Conservation (phyloP, 768 basidiomycete species). For the Auriscalpium orientale region DNA sequence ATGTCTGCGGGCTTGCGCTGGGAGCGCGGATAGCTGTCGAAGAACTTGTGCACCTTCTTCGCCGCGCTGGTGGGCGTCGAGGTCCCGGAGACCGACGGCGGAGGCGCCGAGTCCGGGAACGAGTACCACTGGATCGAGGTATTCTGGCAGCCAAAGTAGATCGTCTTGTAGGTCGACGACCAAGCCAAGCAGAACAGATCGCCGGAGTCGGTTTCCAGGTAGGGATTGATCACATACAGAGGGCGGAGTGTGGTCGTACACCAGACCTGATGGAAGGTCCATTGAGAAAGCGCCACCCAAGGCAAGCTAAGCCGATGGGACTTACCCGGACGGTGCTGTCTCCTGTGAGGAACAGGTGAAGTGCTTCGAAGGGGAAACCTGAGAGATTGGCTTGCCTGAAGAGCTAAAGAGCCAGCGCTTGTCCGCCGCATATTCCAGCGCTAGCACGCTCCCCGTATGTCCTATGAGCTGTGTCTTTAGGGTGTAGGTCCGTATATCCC, state of each 20-base stretch:
- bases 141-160: slow-evolving; percentile 89
- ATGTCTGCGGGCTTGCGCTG: slow-evolving; percentile 63
- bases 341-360: slow-evolving; percentile 35
- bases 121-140: slow-evolving; percentile 88
- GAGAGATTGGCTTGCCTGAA: slow-evolving; percentile 48
- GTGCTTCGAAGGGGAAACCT: neutral
- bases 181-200: slow-evolving; percentile 84
- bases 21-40: slow-evolving; percentile 79
- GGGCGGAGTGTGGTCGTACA: slow-evolving; percentile 58
- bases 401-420: slow-evolving; percentile 86
- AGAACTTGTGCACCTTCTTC: slow-evolving; percentile 75
- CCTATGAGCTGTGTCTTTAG: slow-evolving; percentile 65
- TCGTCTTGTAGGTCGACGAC: slow-evolving; percentile 56
- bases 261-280: slow-evolving; percentile 60
- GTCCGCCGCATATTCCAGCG: slow-evolving; percentile 66
- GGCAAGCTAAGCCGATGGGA: slow-evolving; percentile 4
- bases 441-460: slow-evolving; percentile 79
- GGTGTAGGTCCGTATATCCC: slow-evolving; percentile 68
- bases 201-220: slow-evolving; percentile 73
- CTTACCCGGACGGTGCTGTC: slow-evolving; percentile 82
- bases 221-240: slow-evolving; percentile 70
- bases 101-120: slow-evolving; percentile 29
- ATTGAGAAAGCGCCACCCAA: neutral
- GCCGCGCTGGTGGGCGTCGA: slow-evolving; percentile 19
- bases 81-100: slow-evolving; percentile 10